Evolutionary conservation across 306 rosid genomes (phyloP), one percentile per base, ranked within the genome.

Genomic region (Fagus sylvatica): DNA sequence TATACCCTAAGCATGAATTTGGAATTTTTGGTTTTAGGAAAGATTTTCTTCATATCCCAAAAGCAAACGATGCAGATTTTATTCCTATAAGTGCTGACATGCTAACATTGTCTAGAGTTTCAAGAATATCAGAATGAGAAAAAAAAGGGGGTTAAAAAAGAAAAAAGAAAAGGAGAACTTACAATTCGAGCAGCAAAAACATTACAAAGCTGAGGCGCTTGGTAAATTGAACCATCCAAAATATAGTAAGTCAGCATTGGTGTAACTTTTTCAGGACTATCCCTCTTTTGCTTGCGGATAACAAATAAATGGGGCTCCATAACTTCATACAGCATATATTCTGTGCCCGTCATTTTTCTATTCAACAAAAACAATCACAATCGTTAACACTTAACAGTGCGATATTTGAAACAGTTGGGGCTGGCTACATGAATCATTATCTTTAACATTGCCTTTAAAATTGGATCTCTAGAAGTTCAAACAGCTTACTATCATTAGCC

Each of bases 141-240:
- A 73, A 74, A 39, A 28, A 7, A 16, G 28, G 28, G 28, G 11
- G 49, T 41, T 70, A 11, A 30, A 56, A 77, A 77, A 37, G 30
- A 79, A 33, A 69, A 62, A 42, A 61, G 32, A 69, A 62, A 49
- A 62, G 33, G 75, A 1, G 79, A 71, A 56, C 91, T 76, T 74
- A 92, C 98, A 77, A 92, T 82, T 80, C 97, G 87, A 76, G 98
- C 89, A n/a, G 97, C 91, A 74, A 95, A 92, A 73, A 95, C 97
- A 89, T 82, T 95, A 87, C 89, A 84, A 4, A 95, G 95, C 49
- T 95, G 98, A 1, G 97, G 98, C 76, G 97, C 91, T 80, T 95
- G 98, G 83, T 95, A 92, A 36, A 95, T 91, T 1, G 98, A 92
- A 77, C 98, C 98, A 79, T 95, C 98, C 88, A 92, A 85, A 55